Evolutionary conservation across 192 early-diverging fungal genomes (phyloP).

Genomic region (Lobosporangium transversale): DNA sequence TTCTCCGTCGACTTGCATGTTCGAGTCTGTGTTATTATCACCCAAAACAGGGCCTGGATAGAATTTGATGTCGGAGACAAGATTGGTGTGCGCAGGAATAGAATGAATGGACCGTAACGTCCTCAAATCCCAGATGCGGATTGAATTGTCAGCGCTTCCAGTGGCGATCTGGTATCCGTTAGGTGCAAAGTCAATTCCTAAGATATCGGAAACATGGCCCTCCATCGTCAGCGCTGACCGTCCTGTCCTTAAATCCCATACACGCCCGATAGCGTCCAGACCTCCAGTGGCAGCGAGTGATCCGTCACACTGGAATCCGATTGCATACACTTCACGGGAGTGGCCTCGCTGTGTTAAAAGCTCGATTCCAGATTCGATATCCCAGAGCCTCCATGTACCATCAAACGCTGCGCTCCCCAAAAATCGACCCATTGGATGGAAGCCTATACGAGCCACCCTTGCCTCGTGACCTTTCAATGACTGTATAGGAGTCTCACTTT

Average conservation of each 20-base stretch:
- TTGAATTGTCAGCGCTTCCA: conserved; percentile 90
- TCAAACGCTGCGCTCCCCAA: conserved; percentile 83
- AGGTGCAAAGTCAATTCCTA: conserved; percentile 90
- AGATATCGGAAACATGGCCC: conserved; percentile 92
- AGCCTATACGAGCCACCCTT: conserved; percentile 86
- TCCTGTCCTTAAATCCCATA: conserved; percentile 97
- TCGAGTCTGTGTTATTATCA: conserved; percentile 36
- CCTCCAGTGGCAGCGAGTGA: conserved; percentile 91
- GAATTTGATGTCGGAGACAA: conserved; percentile 85
- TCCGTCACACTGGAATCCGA: conserved; percentile 94
- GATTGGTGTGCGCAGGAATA: conserved; percentile 92
- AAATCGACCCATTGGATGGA: conserved; percentile 90
- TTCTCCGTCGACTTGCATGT: conserved; percentile 43
- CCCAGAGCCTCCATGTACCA: conserved; percentile 97
- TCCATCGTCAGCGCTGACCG: conserved; percentile 87
- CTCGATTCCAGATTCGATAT: conserved; percentile 78
- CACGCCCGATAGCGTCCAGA: conserved; percentile 89
- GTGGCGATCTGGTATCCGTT: conserved; percentile 94
- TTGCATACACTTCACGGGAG: conserved; percentile 90
- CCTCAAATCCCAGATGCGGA: conserved; percentile 95
- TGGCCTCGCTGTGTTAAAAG: conserved; percentile 95
- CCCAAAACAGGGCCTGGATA: conserved; percentile 31
- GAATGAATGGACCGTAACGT: conserved; percentile 77
- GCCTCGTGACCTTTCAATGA: conserved; percentile 82
- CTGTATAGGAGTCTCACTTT: conserved; percentile 79